Base-by-base conservation (phyloP, 2,329 filamentous ascomycete species). In the Neonectria neomacrospora region DNA sequence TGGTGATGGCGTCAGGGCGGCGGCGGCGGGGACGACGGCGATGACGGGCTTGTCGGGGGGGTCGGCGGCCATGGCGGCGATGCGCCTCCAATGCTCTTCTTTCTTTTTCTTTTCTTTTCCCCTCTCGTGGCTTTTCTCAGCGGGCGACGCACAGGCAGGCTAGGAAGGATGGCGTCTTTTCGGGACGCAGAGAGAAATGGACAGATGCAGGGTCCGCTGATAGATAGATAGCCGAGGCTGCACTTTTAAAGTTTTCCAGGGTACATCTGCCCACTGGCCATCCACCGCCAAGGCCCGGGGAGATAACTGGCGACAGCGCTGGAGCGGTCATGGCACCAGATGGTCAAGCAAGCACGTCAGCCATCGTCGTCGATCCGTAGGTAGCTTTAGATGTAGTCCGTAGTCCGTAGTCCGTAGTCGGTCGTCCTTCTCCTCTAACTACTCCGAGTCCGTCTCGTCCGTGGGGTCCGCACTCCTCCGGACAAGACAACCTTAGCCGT, bases 1-100 rank as follows among this genome's bases (percentile, higher is more conserved):
- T 22, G 66, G 67, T 26, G 65, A 58, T 41, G 52, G 58, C 45
- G 58, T 67, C 42, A 47, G 20, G 57, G 54, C 41, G 42, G 64
- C 18, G 28, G 53, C 28, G 34, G 48, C 45, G 12, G 57, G 32
- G 34, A 54, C 54, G 39, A 22, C 47, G 32, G 37, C 12, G 7
- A 22, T 12, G 22, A 30, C 32, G 51, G 14, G 11, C 5, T 37
- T 50, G 51, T 60, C 32, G 12, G 6, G 16, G 30, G n/a, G n/a
- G n/a, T n/a, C n/a, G n/a, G 58, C 54, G 20, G 61, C 54, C 64
- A 64, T 57, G 32, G 14, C 42, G 34, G 18, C 16, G 20, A 50
- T 32, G n/a, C 28, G 26, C 22, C 10, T 26, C 20, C 26, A 8
- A 20, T 26, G 23, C 23, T 26, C 23, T 26, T 18, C 39, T 18